Conservation (phyloP, 768 basidiomycete genomes). For the Termitomyces titanicus region DNA sequence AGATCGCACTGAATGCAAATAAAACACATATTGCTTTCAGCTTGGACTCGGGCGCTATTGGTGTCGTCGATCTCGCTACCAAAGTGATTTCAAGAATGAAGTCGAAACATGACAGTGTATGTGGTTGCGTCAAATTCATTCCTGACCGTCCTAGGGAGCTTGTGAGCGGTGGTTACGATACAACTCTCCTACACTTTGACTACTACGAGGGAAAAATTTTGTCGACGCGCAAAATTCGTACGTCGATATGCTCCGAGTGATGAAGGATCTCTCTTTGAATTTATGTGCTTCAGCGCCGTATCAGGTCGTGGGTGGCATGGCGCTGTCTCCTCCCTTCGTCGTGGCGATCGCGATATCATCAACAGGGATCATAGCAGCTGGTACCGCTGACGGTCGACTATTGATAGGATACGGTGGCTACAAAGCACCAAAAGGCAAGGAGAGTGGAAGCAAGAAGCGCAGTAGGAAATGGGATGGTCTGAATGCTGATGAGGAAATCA, state of each 20-base stretch:
- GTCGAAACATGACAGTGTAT: conserved; percentile 62
- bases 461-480: conserved; percentile 74
- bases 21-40: conserved; percentile 63
- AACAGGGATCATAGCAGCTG: conserved; percentile 60
- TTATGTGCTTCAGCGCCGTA: conserved; percentile 29
- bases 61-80: conserved; percentile 57
- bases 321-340: conserved; percentile 74
- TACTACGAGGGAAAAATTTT: conserved; percentile 49
- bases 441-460: conserved; percentile 33
- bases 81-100: conserved; percentile 53
- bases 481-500: conserved; percentile 37
- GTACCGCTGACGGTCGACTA: conserved; percentile 73
- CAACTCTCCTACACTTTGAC: conserved; percentile 65
- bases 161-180: conserved; percentile 78
- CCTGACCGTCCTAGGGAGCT: conserved; percentile 68
- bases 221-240: conserved; percentile 60
- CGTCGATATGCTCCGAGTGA: conserved; percentile 13
- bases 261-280: background rate
- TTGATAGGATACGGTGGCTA: conserved; percentile 70
- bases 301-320: conserved; percentile 42
- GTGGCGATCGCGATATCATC: conserved; percentile 57
- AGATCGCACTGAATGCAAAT: conserved; percentile 62
- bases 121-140: conserved; percentile 66
- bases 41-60: conserved; percentile 66
- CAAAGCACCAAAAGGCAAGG: conserved; percentile 29